These are phyloP conservation scores for Aspergillus saccharolyticus DNA, from an alignment of 495 filamentous ascomycete species.

Conservation along the genomic window DNA sequence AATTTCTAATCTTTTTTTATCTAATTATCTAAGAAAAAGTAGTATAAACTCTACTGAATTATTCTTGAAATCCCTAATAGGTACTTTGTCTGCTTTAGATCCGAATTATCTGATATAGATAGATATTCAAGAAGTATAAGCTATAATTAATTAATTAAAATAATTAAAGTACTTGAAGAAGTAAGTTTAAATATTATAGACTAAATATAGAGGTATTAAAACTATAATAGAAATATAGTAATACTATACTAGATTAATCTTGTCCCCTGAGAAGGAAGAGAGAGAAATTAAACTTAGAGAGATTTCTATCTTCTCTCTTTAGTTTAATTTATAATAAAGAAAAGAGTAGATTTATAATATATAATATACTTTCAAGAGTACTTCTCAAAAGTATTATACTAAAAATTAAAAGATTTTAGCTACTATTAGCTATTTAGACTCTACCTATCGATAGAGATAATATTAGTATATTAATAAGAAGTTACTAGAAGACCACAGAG, in stretches of 20 bases:
- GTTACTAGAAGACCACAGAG: neutral
- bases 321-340: neutral
- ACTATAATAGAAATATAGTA: neutral
- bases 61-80: too few species aligned
- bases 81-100: too few species aligned
- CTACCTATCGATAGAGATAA: neutral
- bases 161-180: neutral
- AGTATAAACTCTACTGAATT: too few species aligned
- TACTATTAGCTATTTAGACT: neutral
- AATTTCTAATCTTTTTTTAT: too few species aligned
- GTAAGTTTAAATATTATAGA: neutral
- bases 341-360: constrained; percentile 1
- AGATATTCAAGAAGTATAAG: neutral
- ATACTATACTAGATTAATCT: neutral
- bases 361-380: neutral
- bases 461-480: neutral
- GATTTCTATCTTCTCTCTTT: neutral
- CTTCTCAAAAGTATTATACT: neutral
- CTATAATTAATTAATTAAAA: neutral
- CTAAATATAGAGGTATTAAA: neutral
- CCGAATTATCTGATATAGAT: neutral
- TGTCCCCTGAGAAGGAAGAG: neutral
- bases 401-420: neutral
- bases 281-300: neutral
- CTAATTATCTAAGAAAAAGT: too few species aligned